Evolutionary conservation across 148 eudicot species (phyloP).

Genomic region (Dianthus caryophyllus): DNA sequence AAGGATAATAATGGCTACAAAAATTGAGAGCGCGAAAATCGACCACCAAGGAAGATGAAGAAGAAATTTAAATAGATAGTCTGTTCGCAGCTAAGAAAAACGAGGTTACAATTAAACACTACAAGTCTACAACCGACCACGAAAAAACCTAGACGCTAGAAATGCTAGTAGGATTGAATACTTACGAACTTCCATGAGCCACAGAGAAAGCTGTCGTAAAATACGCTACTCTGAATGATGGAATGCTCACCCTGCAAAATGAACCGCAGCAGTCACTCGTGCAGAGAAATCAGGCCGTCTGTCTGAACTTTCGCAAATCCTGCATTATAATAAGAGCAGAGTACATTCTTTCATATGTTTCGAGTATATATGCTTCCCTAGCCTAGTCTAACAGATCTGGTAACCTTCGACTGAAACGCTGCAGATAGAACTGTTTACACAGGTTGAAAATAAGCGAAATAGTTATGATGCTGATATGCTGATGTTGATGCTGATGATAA

Average conservation of each 20-base stretch:
- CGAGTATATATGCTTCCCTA: constrained; percentile 17
- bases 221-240: neutral
- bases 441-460: neutral
- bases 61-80: neutral
- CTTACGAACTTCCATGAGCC: neutral
- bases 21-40: neutral
- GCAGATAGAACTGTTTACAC: constrained; percentile 11
- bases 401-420: neutral
- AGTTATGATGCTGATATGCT: too few species aligned
- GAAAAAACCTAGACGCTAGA: neutral
- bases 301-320: constrained; percentile 21
- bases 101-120: neutral
- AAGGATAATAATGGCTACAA: too few species aligned
- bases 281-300: constrained; percentile 17
- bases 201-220: neutral
- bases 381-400: constrained; percentile 25
- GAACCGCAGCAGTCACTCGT: constrained; percentile 21
- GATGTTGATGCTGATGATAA: constrained; percentile 15
- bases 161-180: neutral
- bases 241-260: constrained; percentile 12
- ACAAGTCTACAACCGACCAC: neutral
- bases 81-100: neutral
- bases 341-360: constrained; percentile 26
- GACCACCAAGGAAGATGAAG: neutral
- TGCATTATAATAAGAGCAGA: constrained; percentile 34